Evolutionary conservation across 108 stramenopile genomes (phyloP), one percentile per base, ranked within the genome.

Genomic region (Cyclostephanos tholiformis): DNA sequence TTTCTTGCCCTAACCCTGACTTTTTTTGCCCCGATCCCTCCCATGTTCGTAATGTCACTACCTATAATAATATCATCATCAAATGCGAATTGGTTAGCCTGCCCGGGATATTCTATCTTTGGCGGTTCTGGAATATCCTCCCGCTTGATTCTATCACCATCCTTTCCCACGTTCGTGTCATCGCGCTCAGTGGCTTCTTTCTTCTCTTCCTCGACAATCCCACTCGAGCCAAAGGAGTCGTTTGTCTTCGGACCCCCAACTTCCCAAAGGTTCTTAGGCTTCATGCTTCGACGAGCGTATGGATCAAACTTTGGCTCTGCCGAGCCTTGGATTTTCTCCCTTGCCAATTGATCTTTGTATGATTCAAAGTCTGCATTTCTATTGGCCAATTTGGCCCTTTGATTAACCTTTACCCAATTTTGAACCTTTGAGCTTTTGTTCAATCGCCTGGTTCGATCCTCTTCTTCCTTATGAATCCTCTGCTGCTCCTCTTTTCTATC

Each of bases 191-290:
- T 59, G 16, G 85, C 44, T 26, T 88, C 89, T 51, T 69, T 75
- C 36, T 88, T 83, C 69, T 83, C 80, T 72, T 88, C 86, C 58
- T 88, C 85, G 7, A 67, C 68, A 4, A 39, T 58, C 2, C 60
- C 79, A 60, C 74, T 76, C 9, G 64, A 52, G n/a, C 79, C 75
- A 39, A 79, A 76, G 25, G 77, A 78, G 7, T 79, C 72, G 29
- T 44, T 68, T 53, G 71, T 53, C n/a, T 80, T 85, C 52, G 89
- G 87, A 8, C 92, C 91, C 4, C 68, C 72, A 4, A 95, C 94
- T 58, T 93, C 88, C 94, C 94, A 95, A 36, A 95, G 82, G 80
- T 90, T 91, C 84, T 95, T 90, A 46, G 94, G 94, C 79, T 93
- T 95, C 27, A 89, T 88, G 74, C 84, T 89, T 20, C 94, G 90